Evolutionary conservation across 805 yeast species (phyloP), one percentile per base, ranked within the genome.

Genomic region (Candida pseudoglaebosa): DNA sequence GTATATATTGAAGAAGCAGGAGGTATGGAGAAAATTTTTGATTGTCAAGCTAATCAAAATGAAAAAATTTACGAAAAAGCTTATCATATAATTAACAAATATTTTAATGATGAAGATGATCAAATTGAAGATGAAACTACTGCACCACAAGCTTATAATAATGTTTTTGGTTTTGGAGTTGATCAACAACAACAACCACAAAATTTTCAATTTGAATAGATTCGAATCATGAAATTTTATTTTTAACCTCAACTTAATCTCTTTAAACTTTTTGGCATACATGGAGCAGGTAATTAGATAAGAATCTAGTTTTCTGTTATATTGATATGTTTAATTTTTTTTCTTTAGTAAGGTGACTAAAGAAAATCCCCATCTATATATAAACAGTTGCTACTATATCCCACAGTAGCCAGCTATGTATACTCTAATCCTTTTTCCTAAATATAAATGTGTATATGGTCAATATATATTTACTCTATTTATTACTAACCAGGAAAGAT

Each of bases 1-100:
- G 75, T 89, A 46, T 88, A 67, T 67, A 85, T 93, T 57, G 99
- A 93, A 70, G 97, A 91, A 62, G 97, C 97, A 32, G 98, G 97
- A 54, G 99, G 99, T 46, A 84, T 89, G 80, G 98, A 93, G 63
- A 90, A 87, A 71, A 91, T 93, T 53, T 84, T 84, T 64, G 88
- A 86, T 45, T 85, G 95, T 61, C 99, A 93, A 73, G 79, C 76
- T 60, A 89, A 87, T 67, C 86, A 81, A 56, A 93, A 91, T 65
- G 95, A 91, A 59, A 86, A 83, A 58, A 86, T 93, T 56, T 93
- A 93, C 66, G 79, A 84, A 59, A 90, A 89, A 70, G 95, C 98
- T 24, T 93, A 77, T 70, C 71, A 71, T 49, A 87, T 93, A 56
- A 89, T 93, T 63, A 95, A 87, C 57, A 87, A 84, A 52, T 93